These are phyloP conservation scores for Otatea glauca DNA, from an alignment of 176 grass and related monocot species.

Conservation along the genomic window DNA sequence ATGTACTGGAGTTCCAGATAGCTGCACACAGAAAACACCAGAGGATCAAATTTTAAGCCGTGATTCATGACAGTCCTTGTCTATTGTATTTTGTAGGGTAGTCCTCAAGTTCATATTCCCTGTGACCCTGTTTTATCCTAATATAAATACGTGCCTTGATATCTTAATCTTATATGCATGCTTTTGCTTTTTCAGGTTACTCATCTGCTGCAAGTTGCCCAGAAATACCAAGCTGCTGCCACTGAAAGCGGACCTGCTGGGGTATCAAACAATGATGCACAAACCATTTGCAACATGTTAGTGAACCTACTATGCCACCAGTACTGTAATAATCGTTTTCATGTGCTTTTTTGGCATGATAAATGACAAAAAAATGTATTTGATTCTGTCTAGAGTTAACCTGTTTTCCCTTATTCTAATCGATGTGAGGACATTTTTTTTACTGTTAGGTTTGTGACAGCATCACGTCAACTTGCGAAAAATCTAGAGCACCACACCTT, in stretches of 20 bases:
- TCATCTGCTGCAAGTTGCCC: conserved; percentile 82
- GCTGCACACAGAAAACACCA: not conserved
- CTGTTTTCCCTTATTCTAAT: conserved; percentile 22
- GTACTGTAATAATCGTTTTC: not conserved
- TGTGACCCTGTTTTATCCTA: conserved; percentile 3
- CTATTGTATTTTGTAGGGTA: not conserved
- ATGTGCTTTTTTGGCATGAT: not conserved
- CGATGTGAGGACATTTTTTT: not conserved
- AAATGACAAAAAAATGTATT: conserved; percentile 6
- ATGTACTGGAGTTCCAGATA: not conserved
- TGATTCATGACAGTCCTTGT: conserved; percentile 2
- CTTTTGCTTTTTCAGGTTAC: conserved; percentile 65
- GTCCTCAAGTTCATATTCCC: not conserved
- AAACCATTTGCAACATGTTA: conserved; percentile 84
- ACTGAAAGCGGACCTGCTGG: conserved; percentile 66
- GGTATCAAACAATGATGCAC: conserved; percentile 66
- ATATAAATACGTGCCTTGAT: not conserved
- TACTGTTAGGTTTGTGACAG: conserved; percentile 73
- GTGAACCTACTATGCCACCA: conserved; percentile 33
- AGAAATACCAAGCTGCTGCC: conserved; percentile 78
- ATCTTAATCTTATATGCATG: not conserved
- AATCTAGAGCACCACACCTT: conserved; percentile 83
- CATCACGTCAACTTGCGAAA: conserved; percentile 79
- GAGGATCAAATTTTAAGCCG: not conserved
- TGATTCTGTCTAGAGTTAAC: not conserved